Evolutionary conservation across 495 filamentous ascomycete genomes (phyloP).

Genomic region (Tuber aestivum): DNA sequence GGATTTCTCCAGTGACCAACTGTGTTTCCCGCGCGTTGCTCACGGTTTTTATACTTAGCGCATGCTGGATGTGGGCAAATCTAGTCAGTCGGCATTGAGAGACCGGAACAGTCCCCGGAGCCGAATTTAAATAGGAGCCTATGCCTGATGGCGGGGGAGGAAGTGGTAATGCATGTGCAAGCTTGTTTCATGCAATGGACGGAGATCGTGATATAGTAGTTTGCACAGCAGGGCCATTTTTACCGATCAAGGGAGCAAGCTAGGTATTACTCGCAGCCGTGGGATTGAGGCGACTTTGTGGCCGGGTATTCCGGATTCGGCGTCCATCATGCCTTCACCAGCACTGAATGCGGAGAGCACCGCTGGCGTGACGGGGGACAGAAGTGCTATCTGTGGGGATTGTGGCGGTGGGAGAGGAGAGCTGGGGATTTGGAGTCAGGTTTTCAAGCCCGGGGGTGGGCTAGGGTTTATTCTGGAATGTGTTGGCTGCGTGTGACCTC

Average conservation of each 20-base stretch:
- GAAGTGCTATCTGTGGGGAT: not conserved
- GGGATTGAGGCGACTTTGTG: slow-evolving; percentile 34
- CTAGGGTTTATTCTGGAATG: not conserved
- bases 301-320: slow-evolving; percentile 18
- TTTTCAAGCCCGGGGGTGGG: slow-evolving; percentile 16
- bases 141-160: slow-evolving; percentile 46
- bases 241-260: slow-evolving; percentile 59
- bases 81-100: slow-evolving; percentile 41
- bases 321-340: not conserved
- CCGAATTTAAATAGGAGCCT: slow-evolving; percentile 48
- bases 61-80: slow-evolving; percentile 58
- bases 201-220: slow-evolving; percentile 75
- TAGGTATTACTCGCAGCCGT: slow-evolving; percentile 63
- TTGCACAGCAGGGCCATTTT: slow-evolving; percentile 62
- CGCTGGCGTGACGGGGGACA: slow-evolving; percentile 3
- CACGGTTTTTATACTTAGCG: slow-evolving; percentile 77
- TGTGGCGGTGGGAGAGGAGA: not conserved
- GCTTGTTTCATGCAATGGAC: slow-evolving; percentile 72
- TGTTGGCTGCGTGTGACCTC: not conserved
- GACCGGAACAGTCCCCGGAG: slow-evolving; percentile 47
- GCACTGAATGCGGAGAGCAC: slow-evolving; percentile 21
- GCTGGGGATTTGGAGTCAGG: not conserved
- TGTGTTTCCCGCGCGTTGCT: slow-evolving; percentile 86
- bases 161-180: slow-evolving; percentile 72
- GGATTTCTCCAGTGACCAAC: slow-evolving; percentile 83